Evolutionary conservation across 2,329 filamentous ascomycete genomes (phyloP).

Genomic region (Tolypocladium endophyticum): DNA sequence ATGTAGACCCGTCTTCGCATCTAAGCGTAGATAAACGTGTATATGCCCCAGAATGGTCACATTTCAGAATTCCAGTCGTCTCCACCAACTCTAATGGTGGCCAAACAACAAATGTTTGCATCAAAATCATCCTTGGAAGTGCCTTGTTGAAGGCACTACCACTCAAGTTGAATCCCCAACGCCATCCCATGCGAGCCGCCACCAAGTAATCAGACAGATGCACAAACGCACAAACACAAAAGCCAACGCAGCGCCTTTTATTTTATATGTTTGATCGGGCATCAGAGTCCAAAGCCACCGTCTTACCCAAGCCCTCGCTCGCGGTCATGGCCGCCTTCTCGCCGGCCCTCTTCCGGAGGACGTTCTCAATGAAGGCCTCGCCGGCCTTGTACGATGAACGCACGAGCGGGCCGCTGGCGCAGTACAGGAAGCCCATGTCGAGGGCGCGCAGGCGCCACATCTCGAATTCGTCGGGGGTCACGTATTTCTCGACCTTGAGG

Average conservation of each 20-base stretch:
- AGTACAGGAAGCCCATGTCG: slow-evolving; percentile 95
- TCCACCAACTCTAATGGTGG: not conserved
- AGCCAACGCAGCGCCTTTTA: not conserved
- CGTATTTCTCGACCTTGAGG: slow-evolving; percentile 92
- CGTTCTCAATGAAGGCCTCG: slow-evolving; percentile 98
- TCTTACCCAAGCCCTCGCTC: slow-evolving; percentile 23
- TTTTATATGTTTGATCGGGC: slow-evolving; percentile 11
- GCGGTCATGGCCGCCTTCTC: slow-evolving; percentile 24
- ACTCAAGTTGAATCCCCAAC: slow-evolving; percentile 17
- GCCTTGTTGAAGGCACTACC: slow-evolving; percentile 17
- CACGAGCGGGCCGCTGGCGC: slow-evolving; percentile 85
- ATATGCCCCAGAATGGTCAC: not conserved
- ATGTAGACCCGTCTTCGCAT: not conserved
- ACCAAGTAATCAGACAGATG: not conserved
- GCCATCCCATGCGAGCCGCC: slow-evolving; percentile 5
- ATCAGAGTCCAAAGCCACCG: slow-evolving; percentile 26
- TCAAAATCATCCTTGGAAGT: not conserved
- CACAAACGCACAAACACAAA: not conserved
- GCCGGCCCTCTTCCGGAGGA: slow-evolving; percentile 69
- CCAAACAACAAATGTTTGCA: not conserved
- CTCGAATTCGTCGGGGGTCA: slow-evolving; percentile 86
- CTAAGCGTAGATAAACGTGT: not conserved
- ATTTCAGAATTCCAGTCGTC: not conserved
- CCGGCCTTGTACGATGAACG: slow-evolving; percentile 96
- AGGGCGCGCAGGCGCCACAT: slow-evolving; percentile 82